phyloP scores from a whole-genome alignment of 2,329 filamentous ascomycete species.

The Botrytis cinerea region DNA sequence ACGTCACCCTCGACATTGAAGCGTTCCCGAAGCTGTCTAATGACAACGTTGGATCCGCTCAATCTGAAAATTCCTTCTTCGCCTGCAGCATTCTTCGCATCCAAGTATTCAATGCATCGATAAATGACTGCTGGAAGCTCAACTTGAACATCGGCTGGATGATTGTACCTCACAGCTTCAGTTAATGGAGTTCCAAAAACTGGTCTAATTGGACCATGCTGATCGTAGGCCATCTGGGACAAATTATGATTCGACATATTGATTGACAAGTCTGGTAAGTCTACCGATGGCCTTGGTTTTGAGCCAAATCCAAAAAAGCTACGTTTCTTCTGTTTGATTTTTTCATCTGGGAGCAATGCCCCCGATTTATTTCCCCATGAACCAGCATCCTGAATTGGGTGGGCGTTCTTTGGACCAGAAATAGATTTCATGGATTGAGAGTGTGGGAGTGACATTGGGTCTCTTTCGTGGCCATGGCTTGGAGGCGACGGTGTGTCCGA shows the following conservation, averaged over 20 bases:
- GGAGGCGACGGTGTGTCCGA: slow-evolving; percentile 40
- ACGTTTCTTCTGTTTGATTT: slow-evolving; percentile 74
- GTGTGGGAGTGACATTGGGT: slow-evolving; percentile 35
- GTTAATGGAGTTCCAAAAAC: slow-evolving; percentile 84
- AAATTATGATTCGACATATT: slow-evolving; percentile 50
- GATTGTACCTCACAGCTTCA: slow-evolving; percentile 82
- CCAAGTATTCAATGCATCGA: slow-evolving; percentile 90
- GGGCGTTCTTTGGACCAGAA: slow-evolving; percentile 81
- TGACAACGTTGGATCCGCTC: slow-evolving; percentile 94
- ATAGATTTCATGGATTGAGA: slow-evolving; percentile 58
- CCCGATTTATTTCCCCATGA: slow-evolving; percentile 81
- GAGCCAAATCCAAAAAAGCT: slow-evolving; percentile 71
- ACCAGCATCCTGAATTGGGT: slow-evolving; percentile 79
- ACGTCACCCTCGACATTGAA: slow-evolving; percentile 94
- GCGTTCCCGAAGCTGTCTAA: slow-evolving; percentile 85
- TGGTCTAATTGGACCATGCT: slow-evolving; percentile 60
- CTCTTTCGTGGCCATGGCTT: slow-evolving; percentile 36
- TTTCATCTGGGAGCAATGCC: slow-evolving; percentile 63
- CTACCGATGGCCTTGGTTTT: slow-evolving; percentile 59
- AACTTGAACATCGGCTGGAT: slow-evolving; percentile 70
- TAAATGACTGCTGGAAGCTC: slow-evolving; percentile 91
- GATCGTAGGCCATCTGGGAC: slow-evolving; percentile 47
- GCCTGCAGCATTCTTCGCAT: slow-evolving; percentile 73
- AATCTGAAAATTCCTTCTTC: slow-evolving; percentile 97
- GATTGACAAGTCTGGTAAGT: slow-evolving; percentile 57